Base-by-base conservation (phyloP, 176 grass and related monocot species). In the Tillandsia fasciculata region DNA sequence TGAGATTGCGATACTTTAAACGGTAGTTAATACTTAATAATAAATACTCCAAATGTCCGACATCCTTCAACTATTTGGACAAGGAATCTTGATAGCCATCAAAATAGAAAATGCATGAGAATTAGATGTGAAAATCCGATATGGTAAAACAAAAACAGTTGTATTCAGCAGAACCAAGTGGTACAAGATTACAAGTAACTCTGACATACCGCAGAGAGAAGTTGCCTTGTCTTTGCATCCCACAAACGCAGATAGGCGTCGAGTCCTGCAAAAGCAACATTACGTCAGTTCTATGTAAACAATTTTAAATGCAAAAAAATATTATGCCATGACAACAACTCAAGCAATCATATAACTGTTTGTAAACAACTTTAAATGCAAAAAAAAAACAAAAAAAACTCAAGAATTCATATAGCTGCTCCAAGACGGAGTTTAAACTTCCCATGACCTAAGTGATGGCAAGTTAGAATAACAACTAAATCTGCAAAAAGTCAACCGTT, bases 181-280 rank as follows among this genome's bases (percentile, higher is more conserved):
- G 12, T 49, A 49, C 3, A 64, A 64, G 59, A 9, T 15, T 22
- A 48, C 47, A 71, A 71, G 51, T 51, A 33, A 70, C 26, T 52
- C 12, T 53, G 49, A 69, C 79, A 70, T 88, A 99, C 90, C 3
- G 79, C 87, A 53, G 90, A 99, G 64, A 99, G 85, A 56, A 77
- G 65, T 70, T 94, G 84, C 24, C 90, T 83, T 27, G 82, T 94
- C 58, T 90, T 88, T 84, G 95, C 82, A 78, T 99, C 87, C 90
- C 90, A 99, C 33, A 99, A 81, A 57, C 87, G 86, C 20, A 99
- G 65, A 81, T 90, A 94, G 69, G 75, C 82, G 76, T 99, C 90
- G 63, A 99, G 58, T 51, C 90, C 95, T 99, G 80, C 68, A 88
- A 72, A 73, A 12, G 64, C 12, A 49, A 20, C 42, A 67, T 50